Percentiles rank a stretch among this genome's conserved stretches.
Conservation (phyloP, 371 early-diverging fungal genomes). For the Apophysomyces elegans region DNA sequence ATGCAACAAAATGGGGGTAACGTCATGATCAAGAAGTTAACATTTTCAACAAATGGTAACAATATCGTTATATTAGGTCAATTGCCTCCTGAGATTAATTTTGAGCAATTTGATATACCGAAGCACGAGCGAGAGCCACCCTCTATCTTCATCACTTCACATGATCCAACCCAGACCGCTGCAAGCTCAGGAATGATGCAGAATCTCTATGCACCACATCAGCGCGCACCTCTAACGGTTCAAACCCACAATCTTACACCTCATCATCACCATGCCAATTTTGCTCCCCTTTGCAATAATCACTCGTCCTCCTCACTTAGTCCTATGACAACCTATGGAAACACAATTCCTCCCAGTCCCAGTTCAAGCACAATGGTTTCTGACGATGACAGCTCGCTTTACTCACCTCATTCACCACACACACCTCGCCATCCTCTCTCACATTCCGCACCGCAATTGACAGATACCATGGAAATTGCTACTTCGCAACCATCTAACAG, state of each 20-base stretch:
- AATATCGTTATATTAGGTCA: slow-evolving; percentile 15
- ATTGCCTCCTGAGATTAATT: slow-evolving; percentile 49
- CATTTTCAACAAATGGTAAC: neutral
- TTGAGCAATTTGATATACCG: slow-evolving; percentile 32
- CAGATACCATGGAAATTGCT: slow-evolving; percentile 10
- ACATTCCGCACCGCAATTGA: slow-evolving; percentile 13
- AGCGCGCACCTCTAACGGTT: slow-evolving; percentile 28
- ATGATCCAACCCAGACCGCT: slow-evolving; percentile 32
- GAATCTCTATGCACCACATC: slow-evolving; percentile 18
- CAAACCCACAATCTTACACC: slow-evolving; percentile 29
- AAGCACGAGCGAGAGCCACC: slow-evolving; percentile 37
- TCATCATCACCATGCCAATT: neutral
- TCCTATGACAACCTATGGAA: slow-evolving; percentile 2
- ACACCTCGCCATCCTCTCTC: slow-evolving; percentile 22
- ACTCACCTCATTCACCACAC: slow-evolving; percentile 32
- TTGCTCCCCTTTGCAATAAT: neutral
- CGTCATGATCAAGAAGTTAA: slow-evolving; percentile 7
- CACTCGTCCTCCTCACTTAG: slow-evolving; percentile 2
- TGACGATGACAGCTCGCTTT: slow-evolving; percentile 36
- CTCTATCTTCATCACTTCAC: slow-evolving; percentile 63
- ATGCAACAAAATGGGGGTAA: slow-evolving; percentile 47
- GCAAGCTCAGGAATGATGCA: slow-evolving; percentile 9
- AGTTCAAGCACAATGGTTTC: slow-evolving; percentile 31
- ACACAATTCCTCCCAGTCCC: slow-evolving; percentile 13
- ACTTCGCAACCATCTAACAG: slow-evolving; percentile 17